Base-by-base conservation (phyloP, 1,284 basidiomycete species). In the Melampsora americana region DNA sequence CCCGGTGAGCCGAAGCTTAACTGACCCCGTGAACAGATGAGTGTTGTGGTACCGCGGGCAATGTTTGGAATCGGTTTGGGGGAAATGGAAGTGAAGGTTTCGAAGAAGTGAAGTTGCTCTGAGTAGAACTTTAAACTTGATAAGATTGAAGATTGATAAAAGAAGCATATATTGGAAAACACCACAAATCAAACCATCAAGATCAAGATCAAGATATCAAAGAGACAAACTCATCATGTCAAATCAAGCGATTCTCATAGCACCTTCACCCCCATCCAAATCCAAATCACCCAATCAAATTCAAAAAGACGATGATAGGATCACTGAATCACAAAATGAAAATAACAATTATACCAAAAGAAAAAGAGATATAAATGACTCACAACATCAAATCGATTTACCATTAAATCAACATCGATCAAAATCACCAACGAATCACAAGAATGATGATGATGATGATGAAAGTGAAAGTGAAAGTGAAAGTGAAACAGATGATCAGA, bases 401-500 rank as follows among this genome's bases (percentile, higher is more conserved):
- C 28, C 20, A 35, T 64, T 12, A 64, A 28, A 30, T 28, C 28
- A 35, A 66, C n/a, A 35, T 26, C 39, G 65, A 66, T n/a, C 23
- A 20, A 66, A 35, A 66, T 23, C 28, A 66, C n/a, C 46, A 35
- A 59, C 23, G 60, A 28, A 48, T n/a, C 20, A 56, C 56, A n/a
- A n/a, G n/a, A n/a, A n/a, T n/a, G 2, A 32, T 39, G 46, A 5
- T 28, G 61, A 28, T 35, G 61, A 28, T 35, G 61, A 62, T 28
- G 61, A 62, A 30, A 35, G 48, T n/a, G 66, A 69, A 12, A 26
- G 39, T 60, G 56, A 72, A 2, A n/a, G n/a, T n/a, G n/a, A n/a
- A n/a, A 35, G 65, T 32, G 62, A 66, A 23, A 18, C 6, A 12
- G 56, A 70, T 0, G 42, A 44, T 11, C 1, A 61, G 20, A 23